Evolutionary conservation across 1,284 basidiomycete genomes (phyloP), one percentile per base, ranked within the genome.

Genomic region (Tremellales sp.): DNA sequence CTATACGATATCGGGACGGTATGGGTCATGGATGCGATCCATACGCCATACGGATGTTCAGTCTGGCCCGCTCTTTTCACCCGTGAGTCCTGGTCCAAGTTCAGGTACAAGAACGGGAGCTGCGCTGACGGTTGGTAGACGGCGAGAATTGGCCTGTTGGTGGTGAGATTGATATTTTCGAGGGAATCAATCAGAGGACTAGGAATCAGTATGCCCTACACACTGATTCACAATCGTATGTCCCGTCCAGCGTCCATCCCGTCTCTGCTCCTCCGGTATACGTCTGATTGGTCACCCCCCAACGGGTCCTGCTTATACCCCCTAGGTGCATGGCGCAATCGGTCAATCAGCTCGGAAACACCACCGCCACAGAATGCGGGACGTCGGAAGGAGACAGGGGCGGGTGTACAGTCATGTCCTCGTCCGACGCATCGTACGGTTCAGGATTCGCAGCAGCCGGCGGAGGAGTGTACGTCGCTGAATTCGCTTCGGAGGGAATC

Each of bases 391-490:
- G 70, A 62, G 65, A 53, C 22, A 85, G 84, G 56, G 70, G 80
- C 40, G 84, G 86, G 6, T 87, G 86, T 61, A 75, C 80, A 31
- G 77, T 83, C 25, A 72, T 74, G 6, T 80, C 82, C 61, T 77
- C 80, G 2, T 77, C 76, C 40, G 61, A 77, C 1, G 71, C 74
- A 4, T 82, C 81, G 8, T 87, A 85, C 58, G 86, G 85, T 21
- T 75, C 76, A 31, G 81, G 70, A 1, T 88, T 89, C 62, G 81
- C 83, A 6, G 69, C 70, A 3, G 78, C 77, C 3, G 81, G 81
- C 12, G 87, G 87, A 25, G 86, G 87, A 13, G 78, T 85, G 15
- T 88, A 80, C 57, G 81, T 86, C 23, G 83, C 84, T 4, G 85
- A 87, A 69, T 82, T 82, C 57, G 82, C 84, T 1, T 70, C 77